phyloP scores from a whole-genome alignment of 345 rosid species.

The Hibiscus tridactylites region DNA sequence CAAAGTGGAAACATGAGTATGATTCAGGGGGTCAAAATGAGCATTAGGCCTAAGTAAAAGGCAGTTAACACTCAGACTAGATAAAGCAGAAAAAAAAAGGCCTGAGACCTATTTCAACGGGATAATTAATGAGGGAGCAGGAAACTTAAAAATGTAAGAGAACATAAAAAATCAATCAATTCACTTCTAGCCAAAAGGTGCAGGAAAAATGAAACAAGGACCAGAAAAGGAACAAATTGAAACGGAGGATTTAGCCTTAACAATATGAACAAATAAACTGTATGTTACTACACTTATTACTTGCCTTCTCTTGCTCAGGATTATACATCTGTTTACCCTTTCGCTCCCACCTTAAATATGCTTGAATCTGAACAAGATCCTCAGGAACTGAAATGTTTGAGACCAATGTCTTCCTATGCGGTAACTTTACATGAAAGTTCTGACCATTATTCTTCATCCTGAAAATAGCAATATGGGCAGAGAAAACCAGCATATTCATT shows the following conservation, averaged over 20 bases:
- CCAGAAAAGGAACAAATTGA: neutral
- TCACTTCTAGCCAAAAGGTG: neutral
- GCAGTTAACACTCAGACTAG: neutral
- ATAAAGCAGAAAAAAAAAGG: neutral
- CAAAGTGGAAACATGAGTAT: neutral
- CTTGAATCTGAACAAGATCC: conserved; percentile 92
- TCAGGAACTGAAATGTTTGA: conserved; percentile 63
- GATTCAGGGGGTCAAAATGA: neutral
- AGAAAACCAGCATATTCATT: neutral
- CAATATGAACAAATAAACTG: neutral
- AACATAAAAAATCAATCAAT: neutral
- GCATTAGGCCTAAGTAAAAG: neutral
- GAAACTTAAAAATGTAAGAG: too few relatives aligned
- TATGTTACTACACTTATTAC: neutral
- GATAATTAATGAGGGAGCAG: neutral
- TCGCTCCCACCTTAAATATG: conserved; percentile 96
- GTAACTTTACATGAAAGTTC: conserved; percentile 74
- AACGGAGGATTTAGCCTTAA: neutral
- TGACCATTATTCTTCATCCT: conserved; percentile 87
- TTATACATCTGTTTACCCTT: conserved; percentile 82
- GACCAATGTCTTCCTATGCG: conserved; percentile 31
- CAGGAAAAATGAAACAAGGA: neutral
- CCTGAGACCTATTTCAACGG: neutral
- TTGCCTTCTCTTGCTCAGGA: conserved; percentile 73
- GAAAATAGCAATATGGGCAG: conserved; percentile 11